phyloP scores from a whole-genome alignment of 2,329 filamentous ascomycete species.

The Dactylellina parvicollis region DNA sequence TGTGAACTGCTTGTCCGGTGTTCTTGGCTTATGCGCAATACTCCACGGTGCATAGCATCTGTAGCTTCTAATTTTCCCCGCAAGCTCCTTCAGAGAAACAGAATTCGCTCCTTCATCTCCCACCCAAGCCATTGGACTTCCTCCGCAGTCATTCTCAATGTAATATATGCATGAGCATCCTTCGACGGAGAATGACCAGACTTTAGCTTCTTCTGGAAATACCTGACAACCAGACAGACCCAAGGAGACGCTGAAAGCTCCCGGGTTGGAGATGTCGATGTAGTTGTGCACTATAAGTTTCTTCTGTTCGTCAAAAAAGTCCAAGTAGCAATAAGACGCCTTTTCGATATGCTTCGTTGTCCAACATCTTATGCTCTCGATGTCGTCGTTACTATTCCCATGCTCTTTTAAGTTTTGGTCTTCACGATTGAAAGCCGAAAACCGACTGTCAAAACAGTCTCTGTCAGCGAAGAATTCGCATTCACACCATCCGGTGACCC shows the following conservation, averaged over 20 bases:
- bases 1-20: no score
- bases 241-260: not conserved
- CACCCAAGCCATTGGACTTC: not conserved
- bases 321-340: not conserved
- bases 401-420: not conserved
- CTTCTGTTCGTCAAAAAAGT: not conserved
- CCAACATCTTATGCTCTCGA: constrained; percentile 19
- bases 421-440: constrained; percentile 30
- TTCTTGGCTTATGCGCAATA: not conserved
- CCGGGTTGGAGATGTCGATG: not conserved
- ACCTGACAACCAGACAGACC: constrained; percentile 12
- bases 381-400: constrained; percentile 11
- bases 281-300: not conserved
- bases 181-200: not conserved
- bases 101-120: constrained; percentile 1
- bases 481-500: constrained; percentile 24
- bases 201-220: not conserved
- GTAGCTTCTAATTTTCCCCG: constrained; percentile 19
- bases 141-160: constrained; percentile 1
- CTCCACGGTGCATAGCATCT: constrained; percentile 30
- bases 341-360: not conserved
- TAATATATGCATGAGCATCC: constrained; percentile 26
- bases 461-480: constrained; percentile 22
- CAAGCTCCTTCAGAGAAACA: not conserved
- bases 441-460: not conserved